Conservation (phyloP, 139 green algal genomes). For the Astrephomene gubernaculifera region DNA sequence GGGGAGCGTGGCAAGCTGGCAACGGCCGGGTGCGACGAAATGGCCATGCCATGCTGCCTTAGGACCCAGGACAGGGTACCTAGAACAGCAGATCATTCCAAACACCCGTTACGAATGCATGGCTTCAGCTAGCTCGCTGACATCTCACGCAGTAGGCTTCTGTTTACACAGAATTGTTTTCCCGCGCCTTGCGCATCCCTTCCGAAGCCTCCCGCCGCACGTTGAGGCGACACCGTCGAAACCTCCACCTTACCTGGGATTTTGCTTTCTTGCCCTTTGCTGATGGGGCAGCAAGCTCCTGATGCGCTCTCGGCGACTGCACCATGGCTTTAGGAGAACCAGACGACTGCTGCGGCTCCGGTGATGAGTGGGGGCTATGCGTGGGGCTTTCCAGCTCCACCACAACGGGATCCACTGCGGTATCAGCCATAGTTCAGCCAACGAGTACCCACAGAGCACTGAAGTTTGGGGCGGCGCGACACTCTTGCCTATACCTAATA, state of each 20-base stretch:
- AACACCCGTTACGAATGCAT: no score
- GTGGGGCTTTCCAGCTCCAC: conserved; percentile 27
- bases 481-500: background rate
- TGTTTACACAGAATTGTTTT: no score
- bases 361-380: background rate
- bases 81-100: no score
- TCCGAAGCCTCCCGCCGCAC: no score
- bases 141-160: no score
- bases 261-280: conserved; percentile 22
- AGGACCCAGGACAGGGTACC: no score
- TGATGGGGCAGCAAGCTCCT: background rate
- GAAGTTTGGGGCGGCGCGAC: background rate
- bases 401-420: background rate
- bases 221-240: background rate
- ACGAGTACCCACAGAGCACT: no score
- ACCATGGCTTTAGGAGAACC: background rate
- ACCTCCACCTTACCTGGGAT: background rate
- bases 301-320: background rate
- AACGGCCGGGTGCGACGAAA: no score
- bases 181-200: no score
- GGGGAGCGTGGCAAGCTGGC: no score
- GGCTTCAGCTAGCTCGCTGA: no score
- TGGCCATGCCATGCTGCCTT: no score
- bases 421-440: conserved; percentile 4
- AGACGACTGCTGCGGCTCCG: background rate